Evolutionary conservation across 805 yeast genomes (phyloP).

Genomic region (Saitoella complicata): DNA sequence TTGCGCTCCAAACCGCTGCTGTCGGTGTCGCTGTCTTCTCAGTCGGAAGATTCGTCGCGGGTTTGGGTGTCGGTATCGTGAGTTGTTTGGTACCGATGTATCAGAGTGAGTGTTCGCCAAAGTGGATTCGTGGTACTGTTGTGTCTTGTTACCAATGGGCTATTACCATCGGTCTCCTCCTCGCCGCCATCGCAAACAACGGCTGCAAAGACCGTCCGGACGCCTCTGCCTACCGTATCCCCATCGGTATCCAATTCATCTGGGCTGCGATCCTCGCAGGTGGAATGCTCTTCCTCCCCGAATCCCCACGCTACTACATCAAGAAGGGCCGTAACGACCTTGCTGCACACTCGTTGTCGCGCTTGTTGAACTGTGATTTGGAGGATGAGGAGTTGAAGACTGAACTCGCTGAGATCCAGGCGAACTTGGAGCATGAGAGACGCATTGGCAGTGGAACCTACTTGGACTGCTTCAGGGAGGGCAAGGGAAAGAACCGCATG

Average conservation of each 20-base stretch:
- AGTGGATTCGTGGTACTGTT: slow-evolving; percentile 61
- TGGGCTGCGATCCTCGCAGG: slow-evolving; percentile 49
- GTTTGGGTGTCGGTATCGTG: slow-evolving; percentile 61
- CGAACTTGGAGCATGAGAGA: slow-evolving; percentile 29
- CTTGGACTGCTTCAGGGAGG: slow-evolving; percentile 4
- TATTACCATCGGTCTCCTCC: slow-evolving; percentile 52
- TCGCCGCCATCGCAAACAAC: slow-evolving; percentile 56
- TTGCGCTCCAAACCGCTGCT: slow-evolving; percentile 43
- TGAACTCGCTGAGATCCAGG: too few relatives aligned
- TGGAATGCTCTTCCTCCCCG: slow-evolving; percentile 57
- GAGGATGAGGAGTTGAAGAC: slow-evolving; percentile 62
- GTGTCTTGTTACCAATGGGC: slow-evolving; percentile 68
- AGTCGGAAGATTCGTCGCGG: slow-evolving; percentile 43
- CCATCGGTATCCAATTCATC: slow-evolving; percentile 52
- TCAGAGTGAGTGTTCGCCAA: slow-evolving; percentile 66
- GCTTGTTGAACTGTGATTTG: slow-evolving; percentile 52
- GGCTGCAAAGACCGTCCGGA: slow-evolving; percentile 40
- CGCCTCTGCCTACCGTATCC: slow-evolving; percentile 53
- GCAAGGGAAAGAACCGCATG: slow-evolving; percentile 5
- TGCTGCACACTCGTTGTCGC: slow-evolving; percentile 22
- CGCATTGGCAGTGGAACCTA: slow-evolving; percentile 2
- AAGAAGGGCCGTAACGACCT: slow-evolving; percentile 38
- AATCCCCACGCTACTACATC: slow-evolving; percentile 57
- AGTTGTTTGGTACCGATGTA: slow-evolving; percentile 65
- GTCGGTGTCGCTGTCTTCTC: slow-evolving; percentile 22